Evolutionary conservation across 345 rosid genomes (phyloP), one percentile per base, ranked within the genome.

Genomic region (Brassica carinata): DNA sequence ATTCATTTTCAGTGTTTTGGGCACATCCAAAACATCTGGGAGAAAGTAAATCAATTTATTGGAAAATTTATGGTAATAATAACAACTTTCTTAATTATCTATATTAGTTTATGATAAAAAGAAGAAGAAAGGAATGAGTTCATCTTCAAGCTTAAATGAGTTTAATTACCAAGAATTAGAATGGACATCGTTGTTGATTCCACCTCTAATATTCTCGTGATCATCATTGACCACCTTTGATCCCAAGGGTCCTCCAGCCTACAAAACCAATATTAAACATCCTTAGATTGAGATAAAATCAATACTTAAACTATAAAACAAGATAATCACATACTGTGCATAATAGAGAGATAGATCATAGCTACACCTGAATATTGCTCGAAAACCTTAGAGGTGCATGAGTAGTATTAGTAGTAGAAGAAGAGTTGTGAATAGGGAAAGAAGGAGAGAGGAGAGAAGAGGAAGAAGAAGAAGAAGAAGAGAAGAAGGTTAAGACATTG

Each of bases 401-500:
- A 48, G 79, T 36, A 45, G 80, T 75, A 76, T 34, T 75, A 18
- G 26, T 40, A 36, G 17, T 69, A 18, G 83, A 80, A 7, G 83
- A 74, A 34, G 62, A 76, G 82, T 48, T 86, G 83, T 67, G 78
- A 9, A 66, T 85, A 81, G 83, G 86, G 64, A 72, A 72, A 81
- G 74, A 72, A 65, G 80, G 63, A 76, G 84, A 65, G 64, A 79
- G 77, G 76, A 78, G 58, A 78, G 86, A 69, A 86, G 90, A 61
- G 31, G 83, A 79, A 5, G 83, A 73, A 30, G 59, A 75, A 78
- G 55, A 79, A 15, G 89, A 69, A 18, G 94, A 88, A 26, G 92
- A 80, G 85, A 90, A 86, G 84, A 94, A 94, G 59, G 89, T 90
- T 51, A 91, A 79, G 15, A 89, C 90, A 40, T 87, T 94, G 58